Base-by-base conservation (phyloP, 108 stramenopile genomes). In the Aurantiochytrium sp. region DNA sequence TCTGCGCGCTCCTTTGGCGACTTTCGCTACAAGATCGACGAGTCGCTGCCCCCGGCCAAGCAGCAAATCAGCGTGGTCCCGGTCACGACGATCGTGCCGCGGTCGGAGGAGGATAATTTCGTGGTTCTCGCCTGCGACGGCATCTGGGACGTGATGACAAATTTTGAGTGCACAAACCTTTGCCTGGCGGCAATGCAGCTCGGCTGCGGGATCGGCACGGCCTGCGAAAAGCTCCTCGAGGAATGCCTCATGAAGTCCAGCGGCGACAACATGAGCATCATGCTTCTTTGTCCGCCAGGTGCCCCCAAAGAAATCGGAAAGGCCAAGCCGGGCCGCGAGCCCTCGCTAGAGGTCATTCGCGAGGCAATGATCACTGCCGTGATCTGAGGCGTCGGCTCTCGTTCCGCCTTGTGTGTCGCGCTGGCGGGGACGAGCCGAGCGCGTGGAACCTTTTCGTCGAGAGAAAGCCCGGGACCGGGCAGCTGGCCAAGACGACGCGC, bases 41-140 rank as follows among this genome's bases (percentile, higher is more conserved):
- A 41, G 12, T 6, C 42, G 42, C 73, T 81, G 1, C 73, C 73
- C 10, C 73, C 73, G 6, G 12, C 73, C 21, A 81, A 81, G 73
- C 73, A 81, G 45, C 73, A 81, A 48, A 81, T 81, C 30, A 81
- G 21, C 1, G 73, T 81, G 45, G 42, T 81, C 30, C 73, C 73
- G 19, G 73, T 48, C 0, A 81, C 73, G n/a, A 81, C 73, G 27
- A 48, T 81, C 39, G 30, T 81, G 6, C 73, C 86, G 65, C 94
- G 97, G 17, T 31, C 87, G 10, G 45, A 86, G 22, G 87, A 85
- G 4, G 96, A 96, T 86, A 69, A 92, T 87, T 94, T 92, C 69
- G 86, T 98, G 55, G 89, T 98, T 48, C 68, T 98, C 55, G 97
- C 96, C 53, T 98, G 97, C 73, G 97, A 98, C 85, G 97, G 97